Conservation (phyloP, 306 rosid genomes). For the Biancaea sappan region DNA sequence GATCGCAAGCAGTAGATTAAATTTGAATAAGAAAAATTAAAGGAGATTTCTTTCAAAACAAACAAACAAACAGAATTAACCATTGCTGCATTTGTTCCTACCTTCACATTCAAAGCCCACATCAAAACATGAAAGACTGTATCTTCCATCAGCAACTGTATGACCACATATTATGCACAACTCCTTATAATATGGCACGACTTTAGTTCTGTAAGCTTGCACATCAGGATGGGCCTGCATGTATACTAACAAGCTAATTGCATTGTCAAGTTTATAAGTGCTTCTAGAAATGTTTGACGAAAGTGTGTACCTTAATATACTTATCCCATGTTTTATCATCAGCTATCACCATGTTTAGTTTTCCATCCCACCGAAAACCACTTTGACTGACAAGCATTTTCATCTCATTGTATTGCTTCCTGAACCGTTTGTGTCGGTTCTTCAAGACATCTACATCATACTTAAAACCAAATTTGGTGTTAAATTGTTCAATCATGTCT, state of each 20-base stretch:
- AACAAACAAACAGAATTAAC: background rate
- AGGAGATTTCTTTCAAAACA: background rate
- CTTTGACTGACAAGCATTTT: conserved; percentile 47
- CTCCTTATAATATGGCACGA: conserved; percentile 45
- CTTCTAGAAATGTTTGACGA: conserved; percentile 22
- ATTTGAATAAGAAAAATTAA: background rate
- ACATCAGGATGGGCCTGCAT: conserved; percentile 60
- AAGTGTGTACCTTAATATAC: conserved; percentile 43
- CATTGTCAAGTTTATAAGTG: conserved; percentile 5
- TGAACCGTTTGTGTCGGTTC: conserved; percentile 58
- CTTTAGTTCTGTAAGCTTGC: conserved; percentile 41
- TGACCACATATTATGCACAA: conserved; percentile 60
- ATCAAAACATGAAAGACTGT: conserved; percentile 62
- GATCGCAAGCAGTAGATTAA: background rate
- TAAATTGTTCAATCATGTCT: conserved; percentile 56
- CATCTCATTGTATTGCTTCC: conserved; percentile 59
- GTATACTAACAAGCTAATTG: conserved; percentile 27
- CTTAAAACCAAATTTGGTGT: conserved; percentile 52
- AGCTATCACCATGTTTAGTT: conserved; percentile 40
- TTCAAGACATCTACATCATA: conserved; percentile 55
- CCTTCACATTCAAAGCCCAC: conserved; percentile 38
- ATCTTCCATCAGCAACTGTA: conserved; percentile 69
- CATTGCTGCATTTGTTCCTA: conserved; percentile 5
- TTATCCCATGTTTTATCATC: conserved; percentile 39
- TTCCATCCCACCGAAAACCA: conserved; percentile 55